Conservation (phyloP, 352 stramenopile species). For the Phytophthora pinifolia region DNA sequence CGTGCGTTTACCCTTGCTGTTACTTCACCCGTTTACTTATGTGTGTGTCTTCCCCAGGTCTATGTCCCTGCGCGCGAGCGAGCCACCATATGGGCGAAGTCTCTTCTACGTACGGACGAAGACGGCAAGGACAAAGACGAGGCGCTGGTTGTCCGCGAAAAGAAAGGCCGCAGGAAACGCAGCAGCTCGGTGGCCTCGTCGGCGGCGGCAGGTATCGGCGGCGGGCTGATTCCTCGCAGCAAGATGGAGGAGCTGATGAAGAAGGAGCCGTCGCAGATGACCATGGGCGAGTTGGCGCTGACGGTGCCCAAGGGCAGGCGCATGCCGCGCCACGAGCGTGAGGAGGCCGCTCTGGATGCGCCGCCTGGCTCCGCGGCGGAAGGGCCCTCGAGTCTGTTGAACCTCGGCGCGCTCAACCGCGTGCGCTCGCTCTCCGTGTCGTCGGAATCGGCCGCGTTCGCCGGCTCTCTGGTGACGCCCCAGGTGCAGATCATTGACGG, state of each 20-base stretch:
- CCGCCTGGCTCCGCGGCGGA: slow-evolving; percentile 9
- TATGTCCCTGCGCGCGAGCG: slow-evolving; percentile 74
- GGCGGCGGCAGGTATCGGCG: slow-evolving; percentile 31
- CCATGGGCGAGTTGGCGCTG: slow-evolving; percentile 79
- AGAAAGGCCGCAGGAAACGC: slow-evolving; percentile 52
- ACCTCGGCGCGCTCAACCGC: slow-evolving; percentile 47
- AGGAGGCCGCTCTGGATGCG: slow-evolving; percentile 45
- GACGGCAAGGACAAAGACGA: slow-evolving; percentile 21
- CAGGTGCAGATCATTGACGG: slow-evolving; percentile 84
- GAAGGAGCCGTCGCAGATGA: slow-evolving; percentile 83
- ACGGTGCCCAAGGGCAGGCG: slow-evolving; percentile 68
- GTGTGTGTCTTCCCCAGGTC: too few relatives aligned
- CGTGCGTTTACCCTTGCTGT: not conserved
- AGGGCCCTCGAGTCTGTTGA: slow-evolving; percentile 34
- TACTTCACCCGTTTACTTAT: too few relatives aligned
- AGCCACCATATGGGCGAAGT: slow-evolving; percentile 74
- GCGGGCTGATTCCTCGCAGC: slow-evolving; percentile 28
- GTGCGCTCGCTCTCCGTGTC: slow-evolving; percentile 62
- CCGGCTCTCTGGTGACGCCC: slow-evolving; percentile 68
- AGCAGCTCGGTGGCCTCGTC: slow-evolving; percentile 60
- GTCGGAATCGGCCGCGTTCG: slow-evolving; percentile 59
- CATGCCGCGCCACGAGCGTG: slow-evolving; percentile 60
- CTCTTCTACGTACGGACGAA: slow-evolving; percentile 51
- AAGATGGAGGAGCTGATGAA: slow-evolving; percentile 62
- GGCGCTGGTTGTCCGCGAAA: slow-evolving; percentile 28